Conservation (phyloP, 371 early-diverging fungal genomes). For the Mortierella sp. region DNA sequence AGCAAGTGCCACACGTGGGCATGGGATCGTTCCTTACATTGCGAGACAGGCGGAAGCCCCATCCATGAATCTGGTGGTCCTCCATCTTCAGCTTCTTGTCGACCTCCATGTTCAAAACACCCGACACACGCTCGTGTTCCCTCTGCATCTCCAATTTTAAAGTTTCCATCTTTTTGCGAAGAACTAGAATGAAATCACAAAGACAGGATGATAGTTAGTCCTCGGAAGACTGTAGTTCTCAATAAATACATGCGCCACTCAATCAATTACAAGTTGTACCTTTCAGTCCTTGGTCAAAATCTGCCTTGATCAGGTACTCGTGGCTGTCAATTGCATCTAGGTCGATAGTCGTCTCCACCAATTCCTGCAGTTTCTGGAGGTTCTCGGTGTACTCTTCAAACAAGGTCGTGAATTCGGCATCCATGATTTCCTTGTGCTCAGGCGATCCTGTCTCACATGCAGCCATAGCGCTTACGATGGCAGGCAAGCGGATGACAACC, state of each 20-base stretch:
- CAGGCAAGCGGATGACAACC: slow-evolving; percentile 84
- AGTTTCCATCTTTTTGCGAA: slow-evolving; percentile 73
- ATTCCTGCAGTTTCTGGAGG: slow-evolving; percentile 75
- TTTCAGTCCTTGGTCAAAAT: slow-evolving; percentile 84
- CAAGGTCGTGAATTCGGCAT: slow-evolving; percentile 60
- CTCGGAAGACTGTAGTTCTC: too few species aligned
- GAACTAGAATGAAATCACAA: slow-evolving; percentile 59
- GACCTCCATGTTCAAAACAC: slow-evolving; percentile 79
- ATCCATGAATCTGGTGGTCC: slow-evolving; percentile 82
- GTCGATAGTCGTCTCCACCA: slow-evolving; percentile 95
- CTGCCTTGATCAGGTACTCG: slow-evolving; percentile 91
- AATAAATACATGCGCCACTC: too few species aligned
- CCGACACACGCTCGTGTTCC: slow-evolving; percentile 77
- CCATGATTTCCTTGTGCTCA: slow-evolving; percentile 62
- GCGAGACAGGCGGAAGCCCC: slow-evolving; percentile 90
- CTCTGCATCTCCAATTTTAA: slow-evolving; percentile 69
- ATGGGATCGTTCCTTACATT: slow-evolving; percentile 61
- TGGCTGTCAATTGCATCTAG: slow-evolving; percentile 89
- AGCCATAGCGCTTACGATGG: slow-evolving; percentile 71
- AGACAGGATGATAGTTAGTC: not conserved
- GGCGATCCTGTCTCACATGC: slow-evolving; percentile 60
- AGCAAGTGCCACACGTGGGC: not conserved
- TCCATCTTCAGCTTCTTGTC: slow-evolving; percentile 95
- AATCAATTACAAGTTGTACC: slow-evolving; percentile 57
- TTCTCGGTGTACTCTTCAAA: slow-evolving; percentile 65